Conservation (phyloP, 208 protist genomes). For the Eutreptiella sp. region DNA sequence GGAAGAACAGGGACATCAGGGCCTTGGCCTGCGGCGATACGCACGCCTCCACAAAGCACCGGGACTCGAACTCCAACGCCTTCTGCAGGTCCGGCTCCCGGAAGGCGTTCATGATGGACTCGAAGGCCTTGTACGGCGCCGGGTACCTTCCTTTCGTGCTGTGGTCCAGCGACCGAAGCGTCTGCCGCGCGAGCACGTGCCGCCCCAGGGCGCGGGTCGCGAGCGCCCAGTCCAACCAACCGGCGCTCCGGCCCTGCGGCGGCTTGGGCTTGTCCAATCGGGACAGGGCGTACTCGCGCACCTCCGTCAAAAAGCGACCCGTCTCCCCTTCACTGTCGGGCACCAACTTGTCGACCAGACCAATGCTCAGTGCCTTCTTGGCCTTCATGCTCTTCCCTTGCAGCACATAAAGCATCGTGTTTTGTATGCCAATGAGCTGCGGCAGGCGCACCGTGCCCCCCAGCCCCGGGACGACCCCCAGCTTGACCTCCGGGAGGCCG, state of each 20-base stretch:
- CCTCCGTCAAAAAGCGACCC: neutral
- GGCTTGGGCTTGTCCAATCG: neutral
- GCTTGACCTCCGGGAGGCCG: conserved; percentile 52
- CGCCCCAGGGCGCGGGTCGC: neutral
- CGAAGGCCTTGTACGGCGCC: conserved; percentile 48
- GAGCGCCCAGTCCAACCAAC: neutral
- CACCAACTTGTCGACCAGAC: conserved; percentile 36
- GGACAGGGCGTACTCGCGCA: neutral
- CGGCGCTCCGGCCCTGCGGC: neutral
- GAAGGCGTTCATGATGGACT: conserved; percentile 31
- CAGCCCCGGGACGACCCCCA: conserved; percentile 65
- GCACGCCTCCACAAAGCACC: conserved; percentile 34
- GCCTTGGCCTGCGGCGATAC: conserved; percentile 37
- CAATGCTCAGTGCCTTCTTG: conserved; percentile 40
- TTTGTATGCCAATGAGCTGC: conserved; percentile 50
- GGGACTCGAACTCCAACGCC: conserved; percentile 9
- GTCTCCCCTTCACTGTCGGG: neutral
- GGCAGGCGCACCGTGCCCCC: conserved; percentile 68
- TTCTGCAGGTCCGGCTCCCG: no score
- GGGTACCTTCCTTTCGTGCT: conserved; percentile 50
- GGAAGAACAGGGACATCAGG: conserved; percentile 47
- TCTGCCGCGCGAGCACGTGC: neutral
- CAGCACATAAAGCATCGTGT: conserved; percentile 44
- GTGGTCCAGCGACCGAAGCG: conserved; percentile 28
- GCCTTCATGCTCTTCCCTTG: conserved; percentile 33